Evolutionary conservation across 179 eudicot species (phyloP).

Genomic region (Silene coronaria): DNA sequence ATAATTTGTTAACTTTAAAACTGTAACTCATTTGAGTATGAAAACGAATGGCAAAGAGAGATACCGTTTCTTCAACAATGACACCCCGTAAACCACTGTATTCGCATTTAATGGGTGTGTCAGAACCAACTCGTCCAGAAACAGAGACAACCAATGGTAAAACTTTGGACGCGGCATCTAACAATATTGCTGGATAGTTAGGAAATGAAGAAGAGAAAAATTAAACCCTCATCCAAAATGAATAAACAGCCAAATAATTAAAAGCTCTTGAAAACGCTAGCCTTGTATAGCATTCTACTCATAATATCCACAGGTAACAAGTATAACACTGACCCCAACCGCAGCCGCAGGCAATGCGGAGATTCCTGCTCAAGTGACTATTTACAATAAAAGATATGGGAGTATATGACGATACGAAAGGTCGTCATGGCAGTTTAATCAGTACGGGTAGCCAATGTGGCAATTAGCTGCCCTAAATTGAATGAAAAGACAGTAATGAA

Average conservation of each 20-base stretch:
- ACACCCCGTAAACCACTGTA: conserved; percentile 87
- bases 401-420: not conserved
- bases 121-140: conserved; percentile 91
- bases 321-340: not conserved
- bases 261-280: not conserved
- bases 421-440: not conserved
- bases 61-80: conserved; percentile 87
- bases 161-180: conserved; percentile 74
- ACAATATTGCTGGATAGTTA: conserved; percentile 52
- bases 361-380: not conserved
- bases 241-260: not conserved
- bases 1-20: not conserved
- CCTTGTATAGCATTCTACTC: not conserved
- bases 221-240: not conserved
- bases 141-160: conserved; percentile 74
- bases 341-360: not conserved
- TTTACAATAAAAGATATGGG: too few species aligned
- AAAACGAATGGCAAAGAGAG: conserved; percentile 1
- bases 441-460: not conserved
- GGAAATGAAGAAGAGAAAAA: conserved; percentile 11
- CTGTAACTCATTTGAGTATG: not conserved
- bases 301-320: not conserved
- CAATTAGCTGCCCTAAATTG: not conserved
- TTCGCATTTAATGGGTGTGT: conserved; percentile 74
- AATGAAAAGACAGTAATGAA: too few species aligned